A percentile compares a stretch with the other conserved stretches of the same genome.
Evolutionary conservation across 2,329 filamentous ascomycete species (phyloP).

Genomic region (Penicillium freii): DNA sequence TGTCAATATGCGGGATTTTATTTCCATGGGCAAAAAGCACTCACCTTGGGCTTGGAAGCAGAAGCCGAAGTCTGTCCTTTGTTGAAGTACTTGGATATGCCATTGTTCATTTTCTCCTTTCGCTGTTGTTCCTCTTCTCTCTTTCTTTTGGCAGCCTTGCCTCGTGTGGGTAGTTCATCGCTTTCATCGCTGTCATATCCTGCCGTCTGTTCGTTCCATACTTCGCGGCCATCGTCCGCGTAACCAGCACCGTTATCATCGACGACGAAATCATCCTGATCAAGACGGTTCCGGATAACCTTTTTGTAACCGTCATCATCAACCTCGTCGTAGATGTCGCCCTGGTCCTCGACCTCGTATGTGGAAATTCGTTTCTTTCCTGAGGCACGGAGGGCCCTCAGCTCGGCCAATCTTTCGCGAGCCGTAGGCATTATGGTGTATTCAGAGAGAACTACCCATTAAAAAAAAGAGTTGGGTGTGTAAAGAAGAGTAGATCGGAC

Average conservation of each 20-base stretch:
- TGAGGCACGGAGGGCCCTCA: slow-evolving; percentile 77
- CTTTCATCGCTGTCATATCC: slow-evolving; percentile 60
- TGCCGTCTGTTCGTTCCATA: slow-evolving; percentile 74
- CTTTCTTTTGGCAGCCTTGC: slow-evolving; percentile 74
- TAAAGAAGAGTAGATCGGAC: neutral
- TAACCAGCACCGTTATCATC: slow-evolving; percentile 98
- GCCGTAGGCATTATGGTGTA: slow-evolving; percentile 32
- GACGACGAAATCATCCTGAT: slow-evolving; percentile 96
- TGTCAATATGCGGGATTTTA: slow-evolving; percentile 6
- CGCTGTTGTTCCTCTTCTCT: slow-evolving; percentile 83
- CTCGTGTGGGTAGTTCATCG: slow-evolving; percentile 64
- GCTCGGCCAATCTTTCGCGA: slow-evolving; percentile 59
- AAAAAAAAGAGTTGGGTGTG: slow-evolving; percentile 2
- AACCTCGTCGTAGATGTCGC: slow-evolving; percentile 89
- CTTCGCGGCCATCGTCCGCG: slow-evolving; percentile 89
- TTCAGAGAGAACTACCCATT: slow-evolving; percentile 19
- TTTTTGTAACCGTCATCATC: slow-evolving; percentile 98
- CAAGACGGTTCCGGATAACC: slow-evolving; percentile 80
- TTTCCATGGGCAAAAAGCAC: slow-evolving; percentile 14
- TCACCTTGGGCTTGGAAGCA: slow-evolving; percentile 75
- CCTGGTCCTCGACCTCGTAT: slow-evolving; percentile 82
- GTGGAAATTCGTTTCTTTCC: slow-evolving; percentile 88
- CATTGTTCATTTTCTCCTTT: slow-evolving; percentile 81
- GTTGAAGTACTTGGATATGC: slow-evolving; percentile 93
- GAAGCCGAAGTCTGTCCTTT: slow-evolving; percentile 61